Conservation (phyloP, 2,329 filamentous ascomycete genomes). For the Beauveria varroae region DNA sequence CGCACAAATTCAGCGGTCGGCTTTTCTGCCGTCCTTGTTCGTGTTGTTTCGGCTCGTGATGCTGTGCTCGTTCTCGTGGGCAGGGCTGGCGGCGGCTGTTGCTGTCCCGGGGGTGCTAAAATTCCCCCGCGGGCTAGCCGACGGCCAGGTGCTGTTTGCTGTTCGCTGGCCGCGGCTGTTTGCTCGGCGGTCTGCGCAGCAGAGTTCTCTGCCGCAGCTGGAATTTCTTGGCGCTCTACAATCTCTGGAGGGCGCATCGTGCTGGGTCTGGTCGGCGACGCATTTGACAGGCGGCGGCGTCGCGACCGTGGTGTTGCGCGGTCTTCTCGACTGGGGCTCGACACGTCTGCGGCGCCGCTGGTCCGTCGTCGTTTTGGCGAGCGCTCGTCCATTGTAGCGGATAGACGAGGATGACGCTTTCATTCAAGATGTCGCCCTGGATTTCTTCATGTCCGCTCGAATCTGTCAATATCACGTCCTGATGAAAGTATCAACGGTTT, state of each 20-base stretch:
- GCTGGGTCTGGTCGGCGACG: slow-evolving; percentile 60
- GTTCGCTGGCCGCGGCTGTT: not conserved
- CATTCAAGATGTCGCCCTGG: not conserved
- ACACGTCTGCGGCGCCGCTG: slow-evolving; percentile 21
- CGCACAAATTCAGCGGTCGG: not conserved
- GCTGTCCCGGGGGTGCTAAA: not conserved
- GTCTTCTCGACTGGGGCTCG: slow-evolving; percentile 21
- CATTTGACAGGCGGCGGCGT: slow-evolving; percentile 47
- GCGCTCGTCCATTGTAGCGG: slow-evolving; percentile 39
- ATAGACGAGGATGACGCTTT: not conserved
- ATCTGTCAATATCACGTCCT: not conserved
- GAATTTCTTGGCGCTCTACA: slow-evolving; percentile 36
- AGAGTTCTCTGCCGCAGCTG: slow-evolving; percentile 24
- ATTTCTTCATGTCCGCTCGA: not conserved
- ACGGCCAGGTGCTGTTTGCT: slow-evolving; percentile 8
- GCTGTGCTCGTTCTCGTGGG: not conserved
- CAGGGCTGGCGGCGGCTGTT: not conserved
- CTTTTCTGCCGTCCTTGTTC: not conserved
- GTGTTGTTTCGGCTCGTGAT: not conserved
- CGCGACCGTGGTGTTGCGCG: slow-evolving; percentile 17
- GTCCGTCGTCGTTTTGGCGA: slow-evolving; percentile 57
- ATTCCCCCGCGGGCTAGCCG: slow-evolving; percentile 10
- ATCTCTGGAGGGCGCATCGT: slow-evolving; percentile 54
- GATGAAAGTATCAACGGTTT: not conserved
- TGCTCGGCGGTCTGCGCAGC: not conserved